Evolutionary conservation across 306 rosid genomes (phyloP), one percentile per base, ranked within the genome.

Genomic region (Fagus crenata): DNA sequence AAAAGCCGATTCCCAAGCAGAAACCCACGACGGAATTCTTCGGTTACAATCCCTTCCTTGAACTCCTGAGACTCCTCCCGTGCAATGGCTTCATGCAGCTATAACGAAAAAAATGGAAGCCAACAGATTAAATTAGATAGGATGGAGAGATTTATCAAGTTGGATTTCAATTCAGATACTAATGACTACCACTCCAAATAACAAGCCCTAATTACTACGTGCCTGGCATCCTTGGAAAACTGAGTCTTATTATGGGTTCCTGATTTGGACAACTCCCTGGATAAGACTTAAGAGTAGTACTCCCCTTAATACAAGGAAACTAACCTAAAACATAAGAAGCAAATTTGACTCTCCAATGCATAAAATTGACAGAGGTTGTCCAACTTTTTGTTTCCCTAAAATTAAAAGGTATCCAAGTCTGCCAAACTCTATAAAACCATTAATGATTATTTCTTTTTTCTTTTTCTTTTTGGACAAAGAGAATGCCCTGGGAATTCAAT

Each of bases 11-110:
- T 96, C 69, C 81, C 85, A 7, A 90, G 97, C 56, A 84, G 41
- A 81, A 95, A 95, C 35, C 98, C 98, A 0, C 97, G 97, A 12
- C 89, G 82, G 28, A 88, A 53, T 82, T 95, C 97, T 81, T 90
- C 86, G 53, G 83, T 85, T 75, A 95, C 77, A 81, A 90, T 81
- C 35, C 98, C 97, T 75, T 95, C 97, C 80, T 85, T 87, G 79
- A 86, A 87, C 74, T 92, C 92, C 31, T 67, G 78, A 15, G 97
- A 92, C 79, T 86, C 91, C 89, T 90, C 98, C 1, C 97, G 93
- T 33, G 84, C 96, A 79, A 95, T 46, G 65, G 97, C 97, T 84
- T 95, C 97, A 70, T 95, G 98, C 39, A 87, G 71, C 98, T 95
- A 74, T 49, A 75, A 58, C 67, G 79, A 36, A 70, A 72, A 77